phyloP scores from a whole-genome alignment of 257 asterid genomes.

The Schizonepeta tenuifolia region DNA sequence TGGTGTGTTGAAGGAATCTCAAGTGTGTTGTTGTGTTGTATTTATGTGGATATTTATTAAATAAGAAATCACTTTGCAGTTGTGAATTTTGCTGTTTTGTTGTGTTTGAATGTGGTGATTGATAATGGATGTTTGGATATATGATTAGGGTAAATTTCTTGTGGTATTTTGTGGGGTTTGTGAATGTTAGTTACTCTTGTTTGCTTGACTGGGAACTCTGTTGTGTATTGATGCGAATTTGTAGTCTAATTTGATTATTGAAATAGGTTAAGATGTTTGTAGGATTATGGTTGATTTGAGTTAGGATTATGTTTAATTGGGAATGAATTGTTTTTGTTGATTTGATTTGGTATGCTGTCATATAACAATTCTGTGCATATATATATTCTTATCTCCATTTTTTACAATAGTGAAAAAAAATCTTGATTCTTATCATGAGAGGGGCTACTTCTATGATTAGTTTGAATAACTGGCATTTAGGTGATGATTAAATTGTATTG shows the following conservation, averaged over 20 bases:
- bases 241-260: neutral
- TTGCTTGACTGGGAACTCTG: too few relatives aligned
- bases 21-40: constrained; percentile 19
- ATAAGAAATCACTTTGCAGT: constrained; percentile 12
- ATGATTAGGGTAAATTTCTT: neutral
- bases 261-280: neutral
- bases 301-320: neutral
- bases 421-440: too few relatives aligned
- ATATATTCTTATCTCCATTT: too few relatives aligned
- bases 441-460: constrained; percentile 13
- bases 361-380: neutral
- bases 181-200: neutral
- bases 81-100: neutral
- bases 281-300: neutral
- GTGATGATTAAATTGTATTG: neutral
- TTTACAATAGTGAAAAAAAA: too few relatives aligned
- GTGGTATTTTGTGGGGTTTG: neutral
- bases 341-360: constrained; percentile 4
- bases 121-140: neutral
- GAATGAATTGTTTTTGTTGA: constrained; percentile 5
- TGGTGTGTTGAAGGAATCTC: constrained; percentile 7
- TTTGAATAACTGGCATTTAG: constrained; percentile 8
- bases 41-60: constrained; percentile 31
- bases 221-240: too few relatives aligned
- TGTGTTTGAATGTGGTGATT: neutral